phyloP scores from a whole-genome alignment of 345 rosid genomes.

The Balakata baccata region DNA sequence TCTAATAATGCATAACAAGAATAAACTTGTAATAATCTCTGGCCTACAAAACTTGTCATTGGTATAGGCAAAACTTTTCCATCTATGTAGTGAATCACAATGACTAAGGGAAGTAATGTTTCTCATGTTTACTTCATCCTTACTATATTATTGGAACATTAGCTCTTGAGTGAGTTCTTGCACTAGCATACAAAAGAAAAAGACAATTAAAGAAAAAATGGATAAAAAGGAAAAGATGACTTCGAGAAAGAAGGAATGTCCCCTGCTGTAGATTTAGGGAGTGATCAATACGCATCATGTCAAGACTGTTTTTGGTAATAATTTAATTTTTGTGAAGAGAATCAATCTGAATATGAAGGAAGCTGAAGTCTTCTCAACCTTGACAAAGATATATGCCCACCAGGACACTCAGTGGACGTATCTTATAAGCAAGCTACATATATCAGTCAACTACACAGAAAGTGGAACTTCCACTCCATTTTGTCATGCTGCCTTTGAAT shows the following conservation, averaged over 20 bases:
- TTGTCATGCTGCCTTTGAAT: neutral
- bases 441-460: neutral
- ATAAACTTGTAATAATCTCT: no score
- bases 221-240: neutral
- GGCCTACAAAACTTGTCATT: no score
- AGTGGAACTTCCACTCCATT: neutral
- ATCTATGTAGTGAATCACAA: neutral
- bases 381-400: neutral
- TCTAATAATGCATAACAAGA: neutral
- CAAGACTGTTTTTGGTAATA: neutral
- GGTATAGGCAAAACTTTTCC: neutral
- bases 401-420: neutral
- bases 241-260: neutral
- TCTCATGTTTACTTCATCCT: neutral
- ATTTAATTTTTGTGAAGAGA: neutral
- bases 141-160: neutral
- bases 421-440: neutral
- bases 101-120: neutral
- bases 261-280: neutral
- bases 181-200: no score
- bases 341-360: neutral
- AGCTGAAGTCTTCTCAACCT: neutral
- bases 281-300: neutral
- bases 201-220: neutral
- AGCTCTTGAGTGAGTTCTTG: no score